These are phyloP conservation scores for Lentinula raphanica DNA, from an alignment of 768 basidiomycete species.

Conservation along the genomic window DNA sequence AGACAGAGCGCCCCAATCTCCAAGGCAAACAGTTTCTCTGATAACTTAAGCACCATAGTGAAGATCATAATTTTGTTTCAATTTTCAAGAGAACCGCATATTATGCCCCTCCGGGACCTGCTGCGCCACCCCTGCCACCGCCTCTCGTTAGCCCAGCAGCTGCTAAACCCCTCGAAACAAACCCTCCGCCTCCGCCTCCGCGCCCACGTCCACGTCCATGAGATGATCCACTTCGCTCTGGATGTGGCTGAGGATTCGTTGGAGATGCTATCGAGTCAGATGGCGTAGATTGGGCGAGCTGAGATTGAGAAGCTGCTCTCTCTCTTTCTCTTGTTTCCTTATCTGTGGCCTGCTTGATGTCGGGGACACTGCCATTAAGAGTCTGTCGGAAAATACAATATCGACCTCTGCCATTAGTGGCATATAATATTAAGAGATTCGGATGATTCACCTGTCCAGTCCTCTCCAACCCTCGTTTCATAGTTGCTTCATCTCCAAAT, in stretches of 20 bases:
- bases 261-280: slow-evolving; percentile 17
- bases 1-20: no score
- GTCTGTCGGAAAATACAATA: slow-evolving; percentile 41
- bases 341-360: slow-evolving; percentile 54
- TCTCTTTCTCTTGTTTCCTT: slow-evolving; percentile 27
- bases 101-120: neutral
- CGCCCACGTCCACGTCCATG: slow-evolving; percentile 54
- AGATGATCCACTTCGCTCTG: slow-evolving; percentile 23
- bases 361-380: slow-evolving; percentile 60
- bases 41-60: no score
- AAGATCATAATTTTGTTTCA: no score
- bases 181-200: slow-evolving; percentile 51
- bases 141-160: slow-evolving; percentile 62
- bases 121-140: slow-evolving; percentile 10
- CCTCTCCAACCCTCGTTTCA: slow-evolving; percentile 58
- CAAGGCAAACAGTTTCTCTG: no score
- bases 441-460: slow-evolving; percentile 52
- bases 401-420: no score
- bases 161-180: slow-evolving; percentile 59
- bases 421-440: no score
- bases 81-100: neutral
- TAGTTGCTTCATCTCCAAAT: slow-evolving; percentile 82
- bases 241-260: neutral
- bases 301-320: slow-evolving; percentile 14
- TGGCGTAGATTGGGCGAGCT: neutral